Conservation (phyloP, 139 green algal genomes). For the Auxenochlorella pyrenoidosa region DNA sequence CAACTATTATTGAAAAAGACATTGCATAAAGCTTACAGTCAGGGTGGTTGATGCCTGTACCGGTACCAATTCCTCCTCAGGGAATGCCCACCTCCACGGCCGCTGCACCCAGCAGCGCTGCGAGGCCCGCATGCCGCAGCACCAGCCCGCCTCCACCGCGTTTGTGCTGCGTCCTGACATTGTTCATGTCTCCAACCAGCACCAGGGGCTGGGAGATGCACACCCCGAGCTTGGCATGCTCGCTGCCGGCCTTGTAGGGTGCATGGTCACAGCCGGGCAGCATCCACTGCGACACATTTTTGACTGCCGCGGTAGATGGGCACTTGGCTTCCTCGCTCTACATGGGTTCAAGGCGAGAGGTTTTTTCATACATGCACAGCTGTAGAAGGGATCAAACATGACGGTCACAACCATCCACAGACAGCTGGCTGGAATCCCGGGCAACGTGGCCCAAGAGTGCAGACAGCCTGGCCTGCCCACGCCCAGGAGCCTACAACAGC, state of each 20-base stretch:
- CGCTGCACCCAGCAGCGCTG: background rate
- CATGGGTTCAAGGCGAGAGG: background rate
- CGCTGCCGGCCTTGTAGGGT: constrained; percentile 4
- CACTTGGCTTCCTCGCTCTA: constrained; percentile 4
- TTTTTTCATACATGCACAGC: too few species aligned
- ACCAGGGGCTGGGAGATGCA: background rate
- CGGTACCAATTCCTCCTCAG: too few species aligned
- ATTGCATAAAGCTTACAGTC: too few species aligned
- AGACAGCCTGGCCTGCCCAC: too few species aligned
- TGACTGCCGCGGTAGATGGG: background rate
- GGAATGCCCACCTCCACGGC: background rate
- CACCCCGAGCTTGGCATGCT: constrained; percentile 28
- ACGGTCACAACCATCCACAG: too few species aligned
- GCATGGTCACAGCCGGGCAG: background rate
- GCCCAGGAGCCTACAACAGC: too few species aligned
- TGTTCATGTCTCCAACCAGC: constrained; percentile 23
- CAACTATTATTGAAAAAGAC: too few species aligned
- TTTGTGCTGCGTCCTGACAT: background rate
- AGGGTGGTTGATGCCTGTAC: too few species aligned
- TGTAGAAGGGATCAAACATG: too few species aligned
- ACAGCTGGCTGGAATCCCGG: too few species aligned
- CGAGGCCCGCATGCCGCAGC: background rate
- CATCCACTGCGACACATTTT: background rate
- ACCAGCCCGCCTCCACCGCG: constrained; percentile 9
- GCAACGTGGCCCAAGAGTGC: too few species aligned